These are phyloP conservation scores for Isochrysis galbana DNA, from an alignment of 78 protist species.

Conservation along the genomic window DNA sequence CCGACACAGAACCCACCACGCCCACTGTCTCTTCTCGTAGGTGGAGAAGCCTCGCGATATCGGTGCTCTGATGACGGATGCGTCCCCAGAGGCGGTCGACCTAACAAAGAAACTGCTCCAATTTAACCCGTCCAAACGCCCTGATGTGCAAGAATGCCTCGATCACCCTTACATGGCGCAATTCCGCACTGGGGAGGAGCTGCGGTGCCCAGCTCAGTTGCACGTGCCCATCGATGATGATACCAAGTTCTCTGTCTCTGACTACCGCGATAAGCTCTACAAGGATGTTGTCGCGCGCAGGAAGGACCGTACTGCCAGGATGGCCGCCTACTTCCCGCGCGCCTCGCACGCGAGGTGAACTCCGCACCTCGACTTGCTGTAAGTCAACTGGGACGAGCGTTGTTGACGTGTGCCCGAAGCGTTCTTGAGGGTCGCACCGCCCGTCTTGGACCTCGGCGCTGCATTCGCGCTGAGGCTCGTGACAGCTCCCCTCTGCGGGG, in stretches of 20 bases:
- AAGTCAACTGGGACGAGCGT: too few species aligned
- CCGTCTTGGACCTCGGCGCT: too few species aligned
- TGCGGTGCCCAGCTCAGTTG: conserved; percentile 14
- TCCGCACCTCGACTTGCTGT: too few species aligned
- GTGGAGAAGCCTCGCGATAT: too few species aligned
- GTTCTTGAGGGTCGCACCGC: too few species aligned
- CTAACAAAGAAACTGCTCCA: conserved; percentile 77
- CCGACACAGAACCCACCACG: background rate
- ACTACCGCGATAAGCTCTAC: conserved; percentile 66
- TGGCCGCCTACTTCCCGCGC: background rate
- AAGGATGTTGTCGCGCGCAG: background rate
- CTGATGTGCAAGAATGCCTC: conserved; percentile 88
- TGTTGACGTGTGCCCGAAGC: too few species aligned
- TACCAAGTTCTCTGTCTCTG: conserved; percentile 65
- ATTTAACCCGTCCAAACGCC: conserved; percentile 93
- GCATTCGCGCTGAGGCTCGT: too few species aligned
- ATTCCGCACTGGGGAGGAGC: conserved; percentile 85
- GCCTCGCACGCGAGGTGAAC: too few species aligned
- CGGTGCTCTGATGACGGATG: too few species aligned
- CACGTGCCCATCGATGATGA: conserved; percentile 82
- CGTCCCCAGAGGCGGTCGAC: conserved; percentile 91
- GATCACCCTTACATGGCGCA: conserved; percentile 88
- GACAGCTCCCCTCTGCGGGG: too few species aligned
- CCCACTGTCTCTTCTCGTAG: background rate
- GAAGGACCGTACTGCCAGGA: background rate